Base-by-base conservation (phyloP, 352 stramenopile genomes). In the Phytophthora pseudosyringae region DNA sequence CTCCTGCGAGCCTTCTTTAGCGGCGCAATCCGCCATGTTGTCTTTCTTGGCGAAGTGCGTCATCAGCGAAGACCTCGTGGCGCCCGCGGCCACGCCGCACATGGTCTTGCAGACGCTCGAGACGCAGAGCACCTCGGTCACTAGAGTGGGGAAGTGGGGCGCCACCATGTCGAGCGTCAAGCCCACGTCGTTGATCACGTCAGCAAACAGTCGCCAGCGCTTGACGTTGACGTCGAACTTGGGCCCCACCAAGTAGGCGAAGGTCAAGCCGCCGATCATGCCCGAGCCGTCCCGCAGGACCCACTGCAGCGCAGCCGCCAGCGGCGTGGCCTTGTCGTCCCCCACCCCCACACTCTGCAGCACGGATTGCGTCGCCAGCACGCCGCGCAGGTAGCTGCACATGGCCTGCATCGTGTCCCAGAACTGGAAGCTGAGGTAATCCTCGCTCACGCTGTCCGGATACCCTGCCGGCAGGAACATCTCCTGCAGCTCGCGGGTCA, bases 1-100 rank as follows among this genome's bases (percentile, higher is more conserved):
- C 83, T 99, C 97, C 73, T 99, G 97, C 0, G 94, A 98, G 0
- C 88, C 93, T 77, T 99, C 97, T 69, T 99, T 99, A 36, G 95
- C 91, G 26, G 90, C 92, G 46, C 98, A 91, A 76, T 99, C 97
- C 4, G 85, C 85, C 85, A 93, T 93, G 57, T 93, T 93, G 68
- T 93, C 85, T 21, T 74, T 64, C 63, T 93, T 90, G 36, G 90
- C 89, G 52, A 97, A 96, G 67, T 98, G 91, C 18, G 83, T 86
- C 70, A 94, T 96, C 54, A 98, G 81, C n/a, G 84, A 93, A 9
- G 88, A 95, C 69, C 98, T 96, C 32, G 95, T 98, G 29, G 95
- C 91, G 6, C 94, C 95, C 0, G 95, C 95, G 1, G 94, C 92
- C 38, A 99, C 96, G 26, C 97, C 96, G 71, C 97, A 99, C 80